Evolutionary conservation across 129 eudicot species (phyloP).

Genomic region (Helichrysum umbraculigerum): DNA sequence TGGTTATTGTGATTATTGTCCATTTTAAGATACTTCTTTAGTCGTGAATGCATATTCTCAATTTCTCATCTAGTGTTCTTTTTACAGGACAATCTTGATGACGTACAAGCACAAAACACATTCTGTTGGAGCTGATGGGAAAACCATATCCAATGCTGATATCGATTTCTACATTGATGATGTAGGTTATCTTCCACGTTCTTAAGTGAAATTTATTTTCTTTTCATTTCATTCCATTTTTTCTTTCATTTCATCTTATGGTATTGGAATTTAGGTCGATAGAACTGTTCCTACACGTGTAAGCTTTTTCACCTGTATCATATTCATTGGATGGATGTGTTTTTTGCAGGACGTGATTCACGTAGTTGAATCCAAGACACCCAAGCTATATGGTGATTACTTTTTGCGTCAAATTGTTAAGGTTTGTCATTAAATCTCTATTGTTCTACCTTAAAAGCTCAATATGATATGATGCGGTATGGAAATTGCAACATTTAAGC

Average conservation of each 20-base stretch:
- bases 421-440: conserved; percentile 35
- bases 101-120: conserved; percentile 95
- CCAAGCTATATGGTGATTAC: conserved; percentile 82
- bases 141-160: conserved; percentile 82
- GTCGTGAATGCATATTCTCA: conserved; percentile 6
- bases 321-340: neutral
- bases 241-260: neutral
- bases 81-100: conserved; percentile 88
- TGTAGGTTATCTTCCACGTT: conserved; percentile 36
- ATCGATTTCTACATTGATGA: conserved; percentile 80
- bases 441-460: neutral
- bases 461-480: neutral
- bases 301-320: neutral
- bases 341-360: conserved; percentile 68
- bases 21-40: neutral
- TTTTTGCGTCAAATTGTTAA: conserved; percentile 88
- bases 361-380: conserved; percentile 74
- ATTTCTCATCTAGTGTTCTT: conserved; percentile 8
- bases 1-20: conserved; percentile 8
- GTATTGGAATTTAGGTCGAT: neutral
- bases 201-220: neutral
- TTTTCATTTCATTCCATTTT: neutral
- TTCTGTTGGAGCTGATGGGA: conserved; percentile 79
- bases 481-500: neutral
- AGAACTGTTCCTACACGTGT: neutral